Base-by-base conservation (phyloP, 1,284 basidiomycete species). In the Apiotrichum veenhuisii region DNA sequence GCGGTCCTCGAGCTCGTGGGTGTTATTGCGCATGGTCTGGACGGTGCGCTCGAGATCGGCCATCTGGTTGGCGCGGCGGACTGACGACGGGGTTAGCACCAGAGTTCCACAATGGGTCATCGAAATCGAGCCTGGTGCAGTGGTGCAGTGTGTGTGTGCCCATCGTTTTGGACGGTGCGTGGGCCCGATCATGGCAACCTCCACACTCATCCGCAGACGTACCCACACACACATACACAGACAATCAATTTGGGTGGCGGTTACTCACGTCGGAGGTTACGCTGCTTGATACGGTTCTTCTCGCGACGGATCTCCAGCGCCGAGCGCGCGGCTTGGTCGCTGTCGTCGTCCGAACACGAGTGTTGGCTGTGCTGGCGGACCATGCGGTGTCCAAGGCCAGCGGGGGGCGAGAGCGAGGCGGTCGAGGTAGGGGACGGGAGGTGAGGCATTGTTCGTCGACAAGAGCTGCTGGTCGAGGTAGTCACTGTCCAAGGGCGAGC, bases 41-140 rank as follows among this genome's bases (percentile, higher is more conserved):
- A 71, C 61, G 40, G 59, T 65, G 22, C 54, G 48, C 57, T 72
- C 71, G 15, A 74, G 63, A 22, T 67, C 64, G 17, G 66, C 61
- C 54, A 74, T 67, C 45, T 74, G 72, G 48, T 70, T 72, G 45
- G 68, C 69, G 17, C 72, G 66, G 33, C 72, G 68, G 30, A 64
- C 72, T 74, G 55, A 17, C 9, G 18, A 23, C 23, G n/a, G n/a
- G n/a, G 25, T 37, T 3, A 37, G 36, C 17, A 25, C 11, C 2
- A 9, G 23, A 26, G 20, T n/a, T n/a, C n/a, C 14, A 18, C 45
- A 46, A 25, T 5, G 15, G 22, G n/a, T n/a, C n/a, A 25, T 5
- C 9, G 3, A 2, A 20, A 26, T 47, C 26, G 45, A 5, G n/a
- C 10, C 10, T 48, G 34, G 46, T 33, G 2, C 20, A 20, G 30